Evolutionary conservation across 2,329 filamentous ascomycete species (phyloP).

Genomic region (Sclerotinia minor): DNA sequence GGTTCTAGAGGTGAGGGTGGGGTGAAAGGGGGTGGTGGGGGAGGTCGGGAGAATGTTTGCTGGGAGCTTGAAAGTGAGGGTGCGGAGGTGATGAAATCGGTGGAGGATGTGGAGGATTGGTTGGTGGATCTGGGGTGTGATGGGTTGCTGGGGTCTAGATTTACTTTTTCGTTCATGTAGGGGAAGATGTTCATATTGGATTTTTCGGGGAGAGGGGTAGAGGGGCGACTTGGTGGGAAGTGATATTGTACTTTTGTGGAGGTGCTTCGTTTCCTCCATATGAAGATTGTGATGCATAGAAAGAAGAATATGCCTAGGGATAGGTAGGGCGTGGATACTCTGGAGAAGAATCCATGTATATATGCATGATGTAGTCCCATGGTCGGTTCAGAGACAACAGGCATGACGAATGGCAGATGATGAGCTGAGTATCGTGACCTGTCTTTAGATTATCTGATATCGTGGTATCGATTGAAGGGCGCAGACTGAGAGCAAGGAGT

Average conservation of each 20-base stretch:
- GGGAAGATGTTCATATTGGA: not conserved
- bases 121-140: not conserved
- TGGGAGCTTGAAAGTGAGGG: not conserved
- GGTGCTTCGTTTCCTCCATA: slow-evolving; percentile 20
- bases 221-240: slow-evolving; percentile 21
- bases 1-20: slow-evolving; percentile 3
- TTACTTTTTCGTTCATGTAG: not conserved
- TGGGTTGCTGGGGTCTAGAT: not conserved
- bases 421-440: slow-evolving; percentile 11
- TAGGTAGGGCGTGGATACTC: slow-evolving; percentile 16
- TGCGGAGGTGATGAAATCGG: slow-evolving; percentile 16
- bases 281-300: slow-evolving; percentile 24
- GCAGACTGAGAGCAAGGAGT: not conserved
- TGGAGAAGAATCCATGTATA: slow-evolving; percentile 12
- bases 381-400: slow-evolving; percentile 24
- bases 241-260: slow-evolving; percentile 6
- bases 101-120: slow-evolving; percentile 9
- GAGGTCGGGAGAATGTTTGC: not conserved
- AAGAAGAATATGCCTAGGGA: slow-evolving; percentile 27
- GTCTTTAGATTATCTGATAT: not conserved
- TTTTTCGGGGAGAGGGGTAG: slow-evolving; percentile 15
- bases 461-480: not conserved
- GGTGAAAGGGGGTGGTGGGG: not conserved
- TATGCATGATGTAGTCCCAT: not conserved
- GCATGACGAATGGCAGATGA: slow-evolving; percentile 22